A percentile compares a stretch with the other conserved stretches of the same genome.
These are phyloP conservation scores for Tetrahymena elliotti DNA, from an alignment of 73 alveolate genomes.

Conservation along the genomic window DNA sequence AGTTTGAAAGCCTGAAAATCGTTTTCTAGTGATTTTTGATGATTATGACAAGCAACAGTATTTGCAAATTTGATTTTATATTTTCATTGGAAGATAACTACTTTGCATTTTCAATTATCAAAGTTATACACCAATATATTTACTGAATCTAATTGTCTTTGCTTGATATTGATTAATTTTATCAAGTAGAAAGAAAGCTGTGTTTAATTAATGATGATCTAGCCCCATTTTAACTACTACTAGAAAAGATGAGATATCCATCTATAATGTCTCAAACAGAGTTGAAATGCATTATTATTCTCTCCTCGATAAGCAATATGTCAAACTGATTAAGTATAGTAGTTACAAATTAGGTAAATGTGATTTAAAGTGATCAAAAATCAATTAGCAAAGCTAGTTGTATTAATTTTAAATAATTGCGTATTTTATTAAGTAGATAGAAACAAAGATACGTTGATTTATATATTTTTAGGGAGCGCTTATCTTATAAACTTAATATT, in stretches of 20 bases:
- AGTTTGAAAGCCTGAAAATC: not conserved
- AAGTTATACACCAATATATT: not conserved
- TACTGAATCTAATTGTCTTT: not conserved
- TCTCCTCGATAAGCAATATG: not conserved
- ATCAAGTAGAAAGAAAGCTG: not conserved
- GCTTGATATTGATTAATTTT: not conserved
- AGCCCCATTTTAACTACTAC: not conserved
- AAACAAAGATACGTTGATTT: not conserved
- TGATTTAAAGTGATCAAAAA: not conserved
- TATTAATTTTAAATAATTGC: not conserved
- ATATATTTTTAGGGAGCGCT: not conserved
- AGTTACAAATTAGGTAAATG: not conserved
- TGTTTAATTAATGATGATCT: not conserved
- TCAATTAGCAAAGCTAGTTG: not conserved
- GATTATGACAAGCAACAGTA: not conserved
- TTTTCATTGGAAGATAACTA: not conserved
- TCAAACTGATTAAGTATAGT: not conserved
- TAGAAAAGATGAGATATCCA: not conserved
- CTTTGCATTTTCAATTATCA: not conserved
- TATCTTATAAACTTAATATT: not conserved
- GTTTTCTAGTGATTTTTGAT: not conserved
- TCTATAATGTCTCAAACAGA: not conserved
- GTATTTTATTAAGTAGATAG: not conserved
- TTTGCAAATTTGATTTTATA: not conserved
- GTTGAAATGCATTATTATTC: not conserved